A percentile compares a stretch with the other conserved stretches of the same genome.
Conservation (phyloP, 495 filamentous ascomycete species). For the Beverwykella pulmonaria region DNA sequence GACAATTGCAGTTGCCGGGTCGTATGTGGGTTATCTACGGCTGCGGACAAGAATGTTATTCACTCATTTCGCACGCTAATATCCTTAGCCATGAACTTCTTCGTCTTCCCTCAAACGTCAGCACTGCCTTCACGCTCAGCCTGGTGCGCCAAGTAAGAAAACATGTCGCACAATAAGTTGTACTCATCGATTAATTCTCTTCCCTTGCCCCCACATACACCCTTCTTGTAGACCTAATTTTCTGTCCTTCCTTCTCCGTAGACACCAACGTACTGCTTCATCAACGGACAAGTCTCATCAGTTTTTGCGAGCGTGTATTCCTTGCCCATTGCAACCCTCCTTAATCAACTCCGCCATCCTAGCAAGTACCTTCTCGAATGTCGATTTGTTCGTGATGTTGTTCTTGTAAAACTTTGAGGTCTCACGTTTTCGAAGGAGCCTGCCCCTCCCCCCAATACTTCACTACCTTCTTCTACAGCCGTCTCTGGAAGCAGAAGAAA, state of each 20-base stretch:
- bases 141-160: background rate
- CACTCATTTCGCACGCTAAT: slow-evolving; percentile 25
- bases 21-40: background rate
- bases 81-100: slow-evolving; percentile 28
- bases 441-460: background rate
- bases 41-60: slow-evolving; percentile 17
- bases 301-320: background rate
- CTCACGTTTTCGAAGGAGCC: background rate
- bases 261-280: background rate
- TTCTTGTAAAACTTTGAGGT: background rate
- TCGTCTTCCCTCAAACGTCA: slow-evolving; percentile 7
- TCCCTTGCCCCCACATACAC: background rate
- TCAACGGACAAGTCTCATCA: background rate
- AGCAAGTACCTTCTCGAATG: background rate
- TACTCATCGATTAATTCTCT: slow-evolving; percentile 16
- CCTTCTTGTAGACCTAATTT: slow-evolving; percentile 6
- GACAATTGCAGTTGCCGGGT: no score
- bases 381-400: background rate
- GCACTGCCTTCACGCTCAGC: background rate
- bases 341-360: background rate
- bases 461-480: slow-evolving; percentile 25
- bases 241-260: background rate
- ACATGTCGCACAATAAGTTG: slow-evolving; percentile 12
- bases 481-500: slow-evolving; percentile 24
- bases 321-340: background rate